These are phyloP conservation scores for Cichorium intybus DNA, from an alignment of 140 eudicot genomes.

Conservation along the genomic window DNA sequence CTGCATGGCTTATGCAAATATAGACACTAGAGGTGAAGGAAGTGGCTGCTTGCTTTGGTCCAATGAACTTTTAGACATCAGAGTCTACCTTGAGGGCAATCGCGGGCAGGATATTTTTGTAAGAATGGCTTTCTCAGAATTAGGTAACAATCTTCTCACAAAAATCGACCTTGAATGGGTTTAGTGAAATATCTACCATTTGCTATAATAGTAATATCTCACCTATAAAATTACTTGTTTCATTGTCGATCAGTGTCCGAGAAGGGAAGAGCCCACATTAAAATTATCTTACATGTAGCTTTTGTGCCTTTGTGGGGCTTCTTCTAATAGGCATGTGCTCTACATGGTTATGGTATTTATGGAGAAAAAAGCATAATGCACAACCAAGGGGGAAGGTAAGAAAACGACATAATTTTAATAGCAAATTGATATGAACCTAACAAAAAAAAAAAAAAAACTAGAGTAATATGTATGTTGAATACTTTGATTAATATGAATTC, in stretches of 20 bases:
- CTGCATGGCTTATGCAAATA: slow-evolving; percentile 43
- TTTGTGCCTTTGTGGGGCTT: not conserved
- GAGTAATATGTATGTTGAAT: not conserved
- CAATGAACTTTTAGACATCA: slow-evolving; percentile 26
- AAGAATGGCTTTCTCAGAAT: slow-evolving; percentile 31
- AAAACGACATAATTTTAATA: not conserved
- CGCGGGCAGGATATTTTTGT: slow-evolving; percentile 36
- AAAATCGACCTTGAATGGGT: too few species aligned
- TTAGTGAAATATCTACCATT: not conserved
- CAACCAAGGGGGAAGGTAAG: slow-evolving; percentile 8
- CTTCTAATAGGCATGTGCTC: slow-evolving; percentile 17
- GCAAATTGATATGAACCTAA: too few species aligned
- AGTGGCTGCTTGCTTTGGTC: slow-evolving; percentile 44
- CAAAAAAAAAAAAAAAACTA: too few species aligned
- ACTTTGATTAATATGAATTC: not conserved
- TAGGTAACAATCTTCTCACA: slow-evolving; percentile 8
- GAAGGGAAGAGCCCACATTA: not conserved
- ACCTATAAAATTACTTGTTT: not conserved
- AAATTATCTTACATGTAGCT: slow-evolving; percentile 1
- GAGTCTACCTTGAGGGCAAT: not conserved
- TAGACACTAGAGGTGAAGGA: slow-evolving; percentile 6
- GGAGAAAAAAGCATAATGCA: slow-evolving; percentile 13
- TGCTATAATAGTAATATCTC: not conserved
- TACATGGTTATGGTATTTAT: not conserved
- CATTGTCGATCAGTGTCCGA: not conserved